Evolutionary conservation across 768 basidiomycete species (phyloP).

Genomic region (Coprinopsis marcescibilis): DNA sequence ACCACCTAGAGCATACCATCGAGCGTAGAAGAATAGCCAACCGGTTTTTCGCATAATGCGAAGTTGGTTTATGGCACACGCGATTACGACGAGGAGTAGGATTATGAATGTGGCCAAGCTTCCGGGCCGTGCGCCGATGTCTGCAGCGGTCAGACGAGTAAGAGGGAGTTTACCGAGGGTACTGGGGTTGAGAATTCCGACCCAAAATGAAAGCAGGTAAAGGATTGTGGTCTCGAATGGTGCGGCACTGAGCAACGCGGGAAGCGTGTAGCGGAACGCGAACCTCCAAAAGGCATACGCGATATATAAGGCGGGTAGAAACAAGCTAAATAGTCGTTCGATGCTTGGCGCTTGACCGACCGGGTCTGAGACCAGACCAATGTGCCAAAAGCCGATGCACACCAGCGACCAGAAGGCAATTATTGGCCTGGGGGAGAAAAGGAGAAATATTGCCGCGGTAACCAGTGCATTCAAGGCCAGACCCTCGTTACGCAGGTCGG

Average conservation of each 20-base stretch:
- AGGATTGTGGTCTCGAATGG: constrained; percentile 70
- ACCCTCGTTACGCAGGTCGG: constrained; percentile 63
- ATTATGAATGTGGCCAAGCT: constrained; percentile 65
- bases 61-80: constrained; percentile 66
- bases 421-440: constrained; percentile 67
- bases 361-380: constrained; percentile 74
- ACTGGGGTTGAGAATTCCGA: constrained; percentile 68
- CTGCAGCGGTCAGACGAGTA: constrained; percentile 63
- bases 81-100: constrained; percentile 54
- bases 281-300: constrained; percentile 75
- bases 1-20: constrained; percentile 68
- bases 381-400: constrained; percentile 83
- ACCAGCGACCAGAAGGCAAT: constrained; percentile 73
- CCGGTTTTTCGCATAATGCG: constrained; percentile 83
- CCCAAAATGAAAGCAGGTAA: constrained; percentile 78
- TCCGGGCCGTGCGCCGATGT: constrained; percentile 59
- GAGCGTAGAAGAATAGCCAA: constrained; percentile 70
- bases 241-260: constrained; percentile 52
- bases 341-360: constrained; percentile 60
- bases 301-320: constrained; percentile 75
- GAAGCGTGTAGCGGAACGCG: constrained; percentile 69
- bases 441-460: constrained; percentile 60
- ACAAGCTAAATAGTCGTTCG: constrained; percentile 67
- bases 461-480: constrained; percentile 70
- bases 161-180: constrained; percentile 71